Base-by-base conservation (phyloP, 1,284 basidiomycete genomes). In the Pseudozyma sp. region DNA sequence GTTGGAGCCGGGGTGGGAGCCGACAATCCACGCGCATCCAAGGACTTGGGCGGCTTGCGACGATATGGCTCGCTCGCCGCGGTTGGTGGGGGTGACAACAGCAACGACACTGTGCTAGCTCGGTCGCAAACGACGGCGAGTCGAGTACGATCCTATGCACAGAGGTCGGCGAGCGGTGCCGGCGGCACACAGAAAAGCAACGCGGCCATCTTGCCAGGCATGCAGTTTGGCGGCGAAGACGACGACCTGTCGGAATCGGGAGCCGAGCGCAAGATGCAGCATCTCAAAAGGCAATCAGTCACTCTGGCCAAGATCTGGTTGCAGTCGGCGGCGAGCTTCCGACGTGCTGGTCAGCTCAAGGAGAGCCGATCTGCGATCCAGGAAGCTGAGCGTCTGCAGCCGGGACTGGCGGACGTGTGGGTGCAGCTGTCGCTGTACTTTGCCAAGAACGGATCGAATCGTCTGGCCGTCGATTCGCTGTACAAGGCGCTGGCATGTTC, bases 301-400 rank as follows among this genome's bases (percentile, higher is more conserved):
- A 48, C 77, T n/a, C 86, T 98, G 59, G 92, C 92, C 59, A 90
- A 94, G 75, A 86, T 98, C 19, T 99, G 96, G 96, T 86, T 98
- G 7, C 92, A 94, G 88, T 92, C 91, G 3, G 94, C 96, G 0
- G 94, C 97, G 5, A 95, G 93, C 0, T 99, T 97, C 87, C 88
- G 97, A 35, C 87, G 96, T 60, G 87, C 92, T 50, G 92, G 92
- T 10, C 94, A 95, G 86, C 89, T 93, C 58, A 93, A 95, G 65
- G 93, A 98, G 81, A 90, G 92, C 3, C 90, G 91, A 61, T 94
- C 90, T 9, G 92, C 96, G 3, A 94, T 98, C 51, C 93, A 95
- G 81, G 96, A 99, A 85, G 97, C 96, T 0, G 96, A 99, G 84
- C 90, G 91, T 6, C 88, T 90, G 68, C 93, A 96, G 82, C 91